A percentile compares a stretch with the other conserved stretches of the same genome.
These are phyloP conservation scores for Lasiodiplodia sp. DNA, from an alignment of 2,329 filamentous ascomycete genomes.

Conservation along the genomic window DNA sequence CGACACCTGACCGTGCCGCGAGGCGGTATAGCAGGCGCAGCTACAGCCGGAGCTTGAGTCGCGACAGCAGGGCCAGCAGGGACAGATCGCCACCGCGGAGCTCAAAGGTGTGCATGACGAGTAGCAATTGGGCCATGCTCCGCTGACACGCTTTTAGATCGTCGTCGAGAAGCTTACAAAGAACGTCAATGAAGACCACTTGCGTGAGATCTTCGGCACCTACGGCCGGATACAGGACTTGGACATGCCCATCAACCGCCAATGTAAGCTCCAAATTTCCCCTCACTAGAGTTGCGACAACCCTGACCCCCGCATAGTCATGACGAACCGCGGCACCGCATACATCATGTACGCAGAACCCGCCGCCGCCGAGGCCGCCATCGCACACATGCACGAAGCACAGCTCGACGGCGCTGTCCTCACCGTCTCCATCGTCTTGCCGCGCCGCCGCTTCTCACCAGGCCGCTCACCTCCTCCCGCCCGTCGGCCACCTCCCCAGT, in stretches of 20 bases:
- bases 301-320: slow-evolving; percentile 62
- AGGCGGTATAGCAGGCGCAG: slow-evolving; percentile 32
- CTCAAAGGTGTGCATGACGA: slow-evolving; percentile 45
- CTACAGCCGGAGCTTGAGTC: slow-evolving; percentile 45
- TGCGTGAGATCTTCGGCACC: slow-evolving; percentile 88
- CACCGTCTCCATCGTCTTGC: slow-evolving; percentile 87
- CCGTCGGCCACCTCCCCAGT: slow-evolving; percentile 59
- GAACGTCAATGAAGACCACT: slow-evolving; percentile 87
- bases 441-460: slow-evolving; percentile 77
- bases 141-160: slow-evolving; percentile 65
- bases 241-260: slow-evolving; percentile 87
- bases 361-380: slow-evolving; percentile 83
- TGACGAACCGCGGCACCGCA: slow-evolving; percentile 89
- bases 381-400: slow-evolving; percentile 98
- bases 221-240: slow-evolving; percentile 88
- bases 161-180: slow-evolving; percentile 96
- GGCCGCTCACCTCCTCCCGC: slow-evolving; percentile 74
- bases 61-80: slow-evolving; percentile 39
- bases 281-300: slow-evolving; percentile 9
- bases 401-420: slow-evolving; percentile 84
- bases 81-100: slow-evolving; percentile 38
- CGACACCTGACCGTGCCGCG: slow-evolving; percentile 27
- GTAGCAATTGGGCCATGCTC: not conserved
- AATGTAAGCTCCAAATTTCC: slow-evolving; percentile 66
- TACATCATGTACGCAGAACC: slow-evolving; percentile 86